A percentile compares a stretch with the other conserved stretches of the same genome.
These are phyloP conservation scores for Pseudotsuga menziesii DNA, from an alignment of 75 land plant species.

Conservation along the genomic window DNA sequence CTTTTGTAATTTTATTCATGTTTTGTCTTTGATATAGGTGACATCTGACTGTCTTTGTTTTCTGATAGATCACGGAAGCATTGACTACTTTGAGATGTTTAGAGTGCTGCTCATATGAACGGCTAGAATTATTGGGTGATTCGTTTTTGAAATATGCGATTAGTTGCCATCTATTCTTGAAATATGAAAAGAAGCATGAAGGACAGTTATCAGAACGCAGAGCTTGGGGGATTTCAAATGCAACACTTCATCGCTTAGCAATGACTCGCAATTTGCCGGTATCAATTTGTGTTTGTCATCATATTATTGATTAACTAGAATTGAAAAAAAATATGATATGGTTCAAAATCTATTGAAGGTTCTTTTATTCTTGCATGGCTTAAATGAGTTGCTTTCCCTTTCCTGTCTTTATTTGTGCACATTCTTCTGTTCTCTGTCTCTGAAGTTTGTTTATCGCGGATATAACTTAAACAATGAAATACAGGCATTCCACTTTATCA, in stretches of 20 bases:
- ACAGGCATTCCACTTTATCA: too few species aligned
- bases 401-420: too few species aligned
- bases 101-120: slow-evolving; percentile 81
- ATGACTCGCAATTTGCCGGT: slow-evolving; percentile 65
- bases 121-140: slow-evolving; percentile 88
- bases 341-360: neutral
- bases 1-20: neutral
- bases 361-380: neutral
- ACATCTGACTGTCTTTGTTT: neutral
- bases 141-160: slow-evolving; percentile 91
- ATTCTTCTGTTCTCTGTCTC: too few species aligned
- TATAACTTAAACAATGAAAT: too few species aligned
- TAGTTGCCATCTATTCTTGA: slow-evolving; percentile 74
- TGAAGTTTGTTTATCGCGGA: too few species aligned
- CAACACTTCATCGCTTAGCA: slow-evolving; percentile 77
- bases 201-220: slow-evolving; percentile 71
- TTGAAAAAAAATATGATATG: neutral
- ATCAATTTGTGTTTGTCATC: neutral
- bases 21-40: neutral
- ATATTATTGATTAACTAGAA: neutral
- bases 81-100: slow-evolving; percentile 75
- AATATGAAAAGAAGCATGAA: slow-evolving; percentile 76
- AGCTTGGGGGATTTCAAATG: slow-evolving; percentile 55
- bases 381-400: too few species aligned
- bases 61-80: slow-evolving; percentile 77